These are phyloP conservation scores for Ilex asprella DNA, from an alignment of 257 asterid genomes.

Conservation along the genomic window DNA sequence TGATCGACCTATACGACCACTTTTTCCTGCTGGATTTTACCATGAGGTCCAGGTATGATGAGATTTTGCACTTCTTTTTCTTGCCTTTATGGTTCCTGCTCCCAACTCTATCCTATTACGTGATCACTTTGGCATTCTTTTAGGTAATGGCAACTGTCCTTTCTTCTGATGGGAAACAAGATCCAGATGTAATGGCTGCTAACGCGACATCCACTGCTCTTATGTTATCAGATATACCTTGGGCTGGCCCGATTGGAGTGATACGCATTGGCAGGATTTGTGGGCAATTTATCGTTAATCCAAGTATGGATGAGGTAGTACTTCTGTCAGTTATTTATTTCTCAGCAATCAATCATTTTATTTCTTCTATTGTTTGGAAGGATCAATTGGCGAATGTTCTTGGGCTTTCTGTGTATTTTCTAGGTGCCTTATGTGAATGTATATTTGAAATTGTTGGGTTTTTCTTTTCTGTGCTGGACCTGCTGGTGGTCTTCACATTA, in stretches of 20 bases:
- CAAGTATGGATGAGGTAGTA: slow-evolving; percentile 90
- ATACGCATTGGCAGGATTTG: slow-evolving; percentile 82
- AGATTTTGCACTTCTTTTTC: neutral
- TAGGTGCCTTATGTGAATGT: too few species aligned
- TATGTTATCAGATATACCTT: slow-evolving; percentile 92
- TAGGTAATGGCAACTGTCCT: slow-evolving; percentile 88
- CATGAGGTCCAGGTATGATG: slow-evolving; percentile 90
- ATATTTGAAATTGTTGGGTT: too few species aligned
- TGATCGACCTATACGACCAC: slow-evolving; percentile 93
- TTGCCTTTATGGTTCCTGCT: too few species aligned
- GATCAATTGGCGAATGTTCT: neutral
- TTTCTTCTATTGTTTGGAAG: neutral
- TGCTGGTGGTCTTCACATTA: too few species aligned
- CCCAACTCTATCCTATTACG: too few species aligned
- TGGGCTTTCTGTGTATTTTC: too few species aligned
- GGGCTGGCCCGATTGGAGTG: slow-evolving; percentile 98
- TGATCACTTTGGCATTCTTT: neutral
- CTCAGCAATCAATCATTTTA: too few species aligned
- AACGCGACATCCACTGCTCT: slow-evolving; percentile 96
- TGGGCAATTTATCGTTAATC: slow-evolving; percentile 79
- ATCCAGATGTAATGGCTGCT: slow-evolving; percentile 97
- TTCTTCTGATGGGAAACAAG: slow-evolving; percentile 90
- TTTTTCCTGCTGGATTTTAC: slow-evolving; percentile 87
- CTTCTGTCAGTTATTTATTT: neutral
- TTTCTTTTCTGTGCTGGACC: too few species aligned